phyloP scores from a whole-genome alignment of 1,284 basidiomycete species.

The Leccinum olivaceoglutinosum region DNA sequence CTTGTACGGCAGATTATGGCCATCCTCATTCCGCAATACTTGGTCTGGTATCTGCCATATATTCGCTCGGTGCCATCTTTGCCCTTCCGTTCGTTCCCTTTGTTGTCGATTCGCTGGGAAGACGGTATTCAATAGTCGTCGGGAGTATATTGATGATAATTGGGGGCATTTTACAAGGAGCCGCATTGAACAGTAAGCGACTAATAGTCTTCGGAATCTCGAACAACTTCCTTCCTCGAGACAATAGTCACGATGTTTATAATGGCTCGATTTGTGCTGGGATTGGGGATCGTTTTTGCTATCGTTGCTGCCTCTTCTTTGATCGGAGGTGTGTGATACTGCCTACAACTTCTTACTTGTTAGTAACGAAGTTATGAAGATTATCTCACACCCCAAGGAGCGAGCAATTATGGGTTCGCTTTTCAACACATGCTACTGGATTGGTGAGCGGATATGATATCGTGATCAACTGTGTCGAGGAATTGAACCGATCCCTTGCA shows the following conservation, averaged over 20 bases:
- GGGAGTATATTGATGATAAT: slow-evolving; percentile 6
- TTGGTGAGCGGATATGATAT: background rate
- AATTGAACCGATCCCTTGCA: background rate
- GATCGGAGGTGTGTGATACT: slow-evolving; percentile 14
- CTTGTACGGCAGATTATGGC: slow-evolving; percentile 10
- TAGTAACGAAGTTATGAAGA: background rate
- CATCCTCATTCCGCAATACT: slow-evolving; percentile 18
- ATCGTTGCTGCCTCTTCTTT: slow-evolving; percentile 16
- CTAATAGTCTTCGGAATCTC: too few relatives aligned
- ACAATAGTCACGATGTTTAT: slow-evolving; percentile 17
- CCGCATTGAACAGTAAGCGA: slow-evolving; percentile 15
- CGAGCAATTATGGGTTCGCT: slow-evolving; percentile 7
- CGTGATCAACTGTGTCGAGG: background rate
- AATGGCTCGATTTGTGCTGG: slow-evolving; percentile 19
- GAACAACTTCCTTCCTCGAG: background rate
- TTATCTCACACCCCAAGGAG: slow-evolving; percentile 8
- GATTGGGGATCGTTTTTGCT: slow-evolving; percentile 11
- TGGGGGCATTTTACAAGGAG: slow-evolving; percentile 16
- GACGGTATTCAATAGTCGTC: slow-evolving; percentile 19
- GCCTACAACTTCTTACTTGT: background rate
- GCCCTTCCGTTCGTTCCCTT: slow-evolving; percentile 13
- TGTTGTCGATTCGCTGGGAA: slow-evolving; percentile 15
- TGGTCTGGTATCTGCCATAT: slow-evolving; percentile 16
- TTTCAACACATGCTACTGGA: background rate
- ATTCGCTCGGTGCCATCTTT: slow-evolving; percentile 15